Percentiles rank a stretch among this genome's conserved stretches.
Evolutionary conservation across 306 rosid species (phyloP).

Genomic region (Lathyrus oleraceus): DNA sequence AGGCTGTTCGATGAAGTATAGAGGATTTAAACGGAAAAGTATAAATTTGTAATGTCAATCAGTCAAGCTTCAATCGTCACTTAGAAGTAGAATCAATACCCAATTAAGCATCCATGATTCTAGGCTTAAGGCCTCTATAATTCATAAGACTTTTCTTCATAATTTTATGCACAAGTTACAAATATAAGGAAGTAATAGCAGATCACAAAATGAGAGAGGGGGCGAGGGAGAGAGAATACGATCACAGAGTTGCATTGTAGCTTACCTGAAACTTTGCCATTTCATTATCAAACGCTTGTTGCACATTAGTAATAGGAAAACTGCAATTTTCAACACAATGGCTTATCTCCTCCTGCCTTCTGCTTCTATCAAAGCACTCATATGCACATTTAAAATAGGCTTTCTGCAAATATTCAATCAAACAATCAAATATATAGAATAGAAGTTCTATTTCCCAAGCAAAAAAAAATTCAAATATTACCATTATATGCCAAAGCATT

Average conservation of each 20-base stretch:
- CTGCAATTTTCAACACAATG: constrained; percentile 78
- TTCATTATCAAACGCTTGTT: constrained; percentile 81
- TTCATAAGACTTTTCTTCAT: too few species aligned
- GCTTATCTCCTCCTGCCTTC: constrained; percentile 73
- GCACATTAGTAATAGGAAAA: constrained; percentile 71
- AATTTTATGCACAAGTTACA: too few species aligned
- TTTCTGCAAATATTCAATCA: constrained; percentile 58
- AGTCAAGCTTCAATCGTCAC: background rate
- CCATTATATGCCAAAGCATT: constrained; percentile 17
- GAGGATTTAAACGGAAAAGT: background rate
- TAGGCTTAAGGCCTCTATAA: background rate
- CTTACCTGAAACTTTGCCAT: constrained; percentile 90
- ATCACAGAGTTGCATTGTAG: constrained; percentile 10
- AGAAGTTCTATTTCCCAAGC: constrained; percentile 5
- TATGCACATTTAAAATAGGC: constrained; percentile 92
- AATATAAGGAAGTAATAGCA: background rate
- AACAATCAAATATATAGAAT: constrained; percentile 19
- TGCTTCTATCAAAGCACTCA: constrained; percentile 85
- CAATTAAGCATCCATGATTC: background rate
- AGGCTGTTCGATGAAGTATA: background rate
- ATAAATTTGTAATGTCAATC: background rate
- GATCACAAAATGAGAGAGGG: background rate
- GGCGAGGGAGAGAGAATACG: background rate
- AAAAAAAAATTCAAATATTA: background rate
- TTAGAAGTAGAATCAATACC: background rate